Evolutionary conservation across 2,329 filamentous ascomycete genomes (phyloP).

Genomic region (Botrytis sinoallii): DNA sequence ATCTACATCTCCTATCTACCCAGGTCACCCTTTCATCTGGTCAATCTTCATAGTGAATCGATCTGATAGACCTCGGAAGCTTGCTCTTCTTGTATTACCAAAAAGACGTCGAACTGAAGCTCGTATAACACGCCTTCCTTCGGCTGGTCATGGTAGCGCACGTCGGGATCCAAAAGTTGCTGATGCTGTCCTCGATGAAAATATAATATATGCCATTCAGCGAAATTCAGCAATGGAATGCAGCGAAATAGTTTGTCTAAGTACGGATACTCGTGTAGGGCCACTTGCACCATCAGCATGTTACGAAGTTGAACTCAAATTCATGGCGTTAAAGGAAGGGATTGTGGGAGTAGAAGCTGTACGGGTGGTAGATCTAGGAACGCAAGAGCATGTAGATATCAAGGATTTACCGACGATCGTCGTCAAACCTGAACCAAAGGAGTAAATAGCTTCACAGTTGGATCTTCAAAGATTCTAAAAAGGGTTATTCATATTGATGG

Average conservation of each 20-base stretch:
- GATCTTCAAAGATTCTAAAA: neutral
- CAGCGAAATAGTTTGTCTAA: conserved; percentile 70
- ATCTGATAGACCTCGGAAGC: conserved; percentile 58
- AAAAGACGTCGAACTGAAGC: conserved; percentile 60
- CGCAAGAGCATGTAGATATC: conserved; percentile 75
- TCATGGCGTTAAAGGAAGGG: conserved; percentile 64
- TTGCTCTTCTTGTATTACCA: conserved; percentile 67
- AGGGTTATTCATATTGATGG: neutral
- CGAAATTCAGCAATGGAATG: conserved; percentile 60
- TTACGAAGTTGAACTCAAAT: conserved; percentile 69
- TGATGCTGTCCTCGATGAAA: conserved; percentile 69
- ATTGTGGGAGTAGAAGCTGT: conserved; percentile 70
- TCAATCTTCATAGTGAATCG: conserved; percentile 74
- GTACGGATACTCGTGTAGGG: conserved; percentile 70
- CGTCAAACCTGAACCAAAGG: conserved; percentile 37
- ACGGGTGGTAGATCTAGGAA: conserved; percentile 68
- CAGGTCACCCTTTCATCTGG: conserved; percentile 69
- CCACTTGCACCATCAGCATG: conserved; percentile 70
- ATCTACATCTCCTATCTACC: conserved; percentile 53
- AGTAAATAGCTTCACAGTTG: neutral
- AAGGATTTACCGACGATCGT: conserved; percentile 69
- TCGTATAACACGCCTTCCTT: conserved; percentile 44
- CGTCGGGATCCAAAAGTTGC: conserved; percentile 45
- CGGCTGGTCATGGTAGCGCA: conserved; percentile 42
- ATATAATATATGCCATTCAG: conserved; percentile 68